A percentile compares a stretch with the other conserved stretches of the same genome.
Conservation (phyloP, 805 yeast species). For the Candida xiaguanensis region DNA sequence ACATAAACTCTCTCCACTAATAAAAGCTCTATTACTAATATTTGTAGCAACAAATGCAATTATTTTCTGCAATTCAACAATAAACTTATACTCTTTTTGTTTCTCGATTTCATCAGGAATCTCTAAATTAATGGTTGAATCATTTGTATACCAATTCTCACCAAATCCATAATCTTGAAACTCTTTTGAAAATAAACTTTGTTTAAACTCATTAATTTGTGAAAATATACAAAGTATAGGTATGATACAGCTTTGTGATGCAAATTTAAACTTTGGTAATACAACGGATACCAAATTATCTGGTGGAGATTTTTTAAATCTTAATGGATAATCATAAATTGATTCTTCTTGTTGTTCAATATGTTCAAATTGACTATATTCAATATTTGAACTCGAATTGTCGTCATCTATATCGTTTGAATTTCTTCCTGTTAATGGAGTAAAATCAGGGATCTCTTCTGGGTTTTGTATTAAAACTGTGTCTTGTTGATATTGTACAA, state of each 20-base stretch:
- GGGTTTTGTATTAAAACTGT: slow-evolving; percentile 28
- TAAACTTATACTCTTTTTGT: slow-evolving; percentile 9
- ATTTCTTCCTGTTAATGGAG: background rate
- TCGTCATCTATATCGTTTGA: background rate
- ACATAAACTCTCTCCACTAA: slow-evolving; percentile 17
- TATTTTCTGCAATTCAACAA: slow-evolving; percentile 22
- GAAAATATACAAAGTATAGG: slow-evolving; percentile 28
- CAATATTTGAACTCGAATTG: background rate
- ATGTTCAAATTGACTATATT: slow-evolving; percentile 3
- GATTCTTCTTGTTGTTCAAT: slow-evolving; percentile 1
- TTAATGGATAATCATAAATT: slow-evolving; percentile 2
- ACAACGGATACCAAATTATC: slow-evolving; percentile 16
- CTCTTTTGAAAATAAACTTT: slow-evolving; percentile 10
- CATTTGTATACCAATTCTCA: slow-evolving; percentile 16
- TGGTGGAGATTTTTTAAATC: background rate
- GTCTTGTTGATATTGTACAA: slow-evolving; percentile 13
- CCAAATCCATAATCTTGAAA: slow-evolving; percentile 14
- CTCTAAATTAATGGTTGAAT: slow-evolving; percentile 7
- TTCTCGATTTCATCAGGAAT: slow-evolving; percentile 3
- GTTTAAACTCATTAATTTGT: slow-evolving; percentile 19
- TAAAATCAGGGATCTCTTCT: slow-evolving; percentile 25
- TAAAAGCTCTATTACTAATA: slow-evolving; percentile 19
- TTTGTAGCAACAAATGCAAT: slow-evolving; percentile 16
- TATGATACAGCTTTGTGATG: slow-evolving; percentile 23
- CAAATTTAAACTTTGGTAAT: slow-evolving; percentile 12